Evolutionary conservation across 1,284 basidiomycete species (phyloP).

Genomic region (Malassezia cuniculi): DNA sequence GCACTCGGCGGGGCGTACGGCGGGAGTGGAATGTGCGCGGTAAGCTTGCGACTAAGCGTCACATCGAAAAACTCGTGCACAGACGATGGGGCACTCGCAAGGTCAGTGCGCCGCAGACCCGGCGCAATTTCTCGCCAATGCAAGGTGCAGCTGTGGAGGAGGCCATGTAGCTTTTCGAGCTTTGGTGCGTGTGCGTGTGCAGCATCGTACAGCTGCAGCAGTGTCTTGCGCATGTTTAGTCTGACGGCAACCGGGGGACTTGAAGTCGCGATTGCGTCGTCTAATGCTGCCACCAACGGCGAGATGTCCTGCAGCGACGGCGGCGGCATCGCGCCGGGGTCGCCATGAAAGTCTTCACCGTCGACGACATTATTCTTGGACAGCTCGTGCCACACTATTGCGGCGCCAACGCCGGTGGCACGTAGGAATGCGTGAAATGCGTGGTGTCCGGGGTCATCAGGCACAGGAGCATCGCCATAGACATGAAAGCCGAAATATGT

Average conservation of each 20-base stretch:
- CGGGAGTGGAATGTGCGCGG: slow-evolving; percentile 8
- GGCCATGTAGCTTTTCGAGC: no score
- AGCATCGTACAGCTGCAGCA: no score
- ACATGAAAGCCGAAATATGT: slow-evolving; percentile 4
- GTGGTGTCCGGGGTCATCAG: slow-evolving; percentile 1
- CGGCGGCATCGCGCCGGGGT: slow-evolving; percentile 5
- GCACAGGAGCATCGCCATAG: background rate
- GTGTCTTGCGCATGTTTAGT: no score
- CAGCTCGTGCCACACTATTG: slow-evolving; percentile 11
- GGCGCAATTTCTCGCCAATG: no score
- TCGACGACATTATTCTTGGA: slow-evolving; percentile 6
- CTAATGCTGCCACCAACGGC: no score
- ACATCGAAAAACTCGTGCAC: slow-evolving; percentile 9
- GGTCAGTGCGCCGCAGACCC: no score
- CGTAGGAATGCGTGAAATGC: slow-evolving; percentile 1
- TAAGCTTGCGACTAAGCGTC: slow-evolving; percentile 9
- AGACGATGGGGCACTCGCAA: slow-evolving; percentile 1
- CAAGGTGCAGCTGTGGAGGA: no score
- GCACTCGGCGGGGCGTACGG: background rate
- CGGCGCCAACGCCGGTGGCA: slow-evolving; percentile 6
- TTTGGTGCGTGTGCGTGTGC: no score
- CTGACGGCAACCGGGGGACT: no score
- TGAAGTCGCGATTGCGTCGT: no score
- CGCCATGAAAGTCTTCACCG: slow-evolving; percentile 13
- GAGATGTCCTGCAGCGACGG: no score